Evolutionary conservation across 2,329 filamentous ascomycete species (phyloP).

Genomic region (Cercospora citrullina): DNA sequence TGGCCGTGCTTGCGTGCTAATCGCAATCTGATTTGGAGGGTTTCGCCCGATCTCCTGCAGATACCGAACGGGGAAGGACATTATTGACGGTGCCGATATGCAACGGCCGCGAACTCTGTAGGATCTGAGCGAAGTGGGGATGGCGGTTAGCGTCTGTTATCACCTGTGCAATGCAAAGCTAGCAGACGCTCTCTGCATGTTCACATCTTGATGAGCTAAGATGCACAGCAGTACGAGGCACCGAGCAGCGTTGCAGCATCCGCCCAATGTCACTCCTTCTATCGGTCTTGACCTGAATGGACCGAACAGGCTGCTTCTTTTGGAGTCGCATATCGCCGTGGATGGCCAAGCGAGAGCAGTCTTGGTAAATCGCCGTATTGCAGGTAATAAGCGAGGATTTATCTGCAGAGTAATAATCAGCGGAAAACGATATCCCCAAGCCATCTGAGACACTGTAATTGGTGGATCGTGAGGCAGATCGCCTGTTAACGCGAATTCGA

Average conservation of each 20-base stretch:
- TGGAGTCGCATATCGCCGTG: background rate
- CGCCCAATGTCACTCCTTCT: background rate
- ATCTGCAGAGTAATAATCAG: background rate
- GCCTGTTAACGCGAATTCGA: background rate
- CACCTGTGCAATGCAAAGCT: background rate
- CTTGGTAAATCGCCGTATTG: background rate
- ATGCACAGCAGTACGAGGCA: background rate
- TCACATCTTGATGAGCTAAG: background rate
- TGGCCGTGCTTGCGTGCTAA: slow-evolving; percentile 11
- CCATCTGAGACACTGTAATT: background rate
- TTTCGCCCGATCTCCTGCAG: background rate
- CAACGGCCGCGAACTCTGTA: background rate
- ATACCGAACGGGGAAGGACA: background rate
- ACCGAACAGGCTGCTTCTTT: background rate
- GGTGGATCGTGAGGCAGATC: background rate
- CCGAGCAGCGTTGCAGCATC: background rate
- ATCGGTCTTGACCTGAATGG: background rate
- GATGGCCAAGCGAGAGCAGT: background rate
- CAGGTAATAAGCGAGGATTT: background rate
- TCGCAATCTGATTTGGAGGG: slow-evolving; percentile 7
- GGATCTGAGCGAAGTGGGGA: background rate
- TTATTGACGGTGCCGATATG: background rate
- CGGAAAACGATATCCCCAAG: background rate
- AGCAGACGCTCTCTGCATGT: background rate
- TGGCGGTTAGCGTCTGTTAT: background rate